Evolutionary conservation across 2,329 filamentous ascomycete genomes (phyloP), one percentile per base, ranked within the genome.

Genomic region (Coleophoma cylindrospora): DNA sequence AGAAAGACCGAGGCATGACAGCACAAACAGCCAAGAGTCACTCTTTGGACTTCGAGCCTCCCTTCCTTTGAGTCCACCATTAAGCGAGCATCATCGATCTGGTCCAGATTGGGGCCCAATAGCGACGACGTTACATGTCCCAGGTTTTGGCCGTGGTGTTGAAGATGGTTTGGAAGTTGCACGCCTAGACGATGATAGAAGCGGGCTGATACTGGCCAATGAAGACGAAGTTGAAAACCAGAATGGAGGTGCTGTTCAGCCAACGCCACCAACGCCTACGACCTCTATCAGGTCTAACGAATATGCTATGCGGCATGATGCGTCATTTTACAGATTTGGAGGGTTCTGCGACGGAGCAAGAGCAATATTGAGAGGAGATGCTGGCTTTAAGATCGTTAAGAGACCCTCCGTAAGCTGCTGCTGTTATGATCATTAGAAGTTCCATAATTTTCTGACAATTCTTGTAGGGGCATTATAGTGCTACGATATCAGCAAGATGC

Each of bases 301-400:
- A 27, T 54, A 55, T 45, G 61, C 57, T 4, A 62, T 64, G 40
- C 51, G 54, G 12, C 57, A 59, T 27, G 61, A 64, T 54, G 55
- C 51, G 33, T 65, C 63, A 1, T 65, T 65, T 45, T 64, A 58
- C 50, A 61, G 56, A 43, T 60, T 59, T 43, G 60, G 59, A 12
- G 63, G 63, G 2, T 65, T 65, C 36, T 65, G 63, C 48, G 62
- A 63, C 2, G 63, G 63, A 5, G 59, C 63, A 2, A 59, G 54
- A 40, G 48, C 49, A 13, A 55, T 61, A 45, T 49, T 59, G 47
- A 58, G 52, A 48, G 63, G 62, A 8, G 62, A 63, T 34, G 53
- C 54, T 6, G 60, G 60, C 4, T 63, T 60, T 43, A 65, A 57
- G 49, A 50, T 63, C 34, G 58, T 61, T 17, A 64, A 61, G 47